These are phyloP conservation scores for Senna tora DNA, from an alignment of 306 rosid species.

Conservation along the genomic window DNA sequence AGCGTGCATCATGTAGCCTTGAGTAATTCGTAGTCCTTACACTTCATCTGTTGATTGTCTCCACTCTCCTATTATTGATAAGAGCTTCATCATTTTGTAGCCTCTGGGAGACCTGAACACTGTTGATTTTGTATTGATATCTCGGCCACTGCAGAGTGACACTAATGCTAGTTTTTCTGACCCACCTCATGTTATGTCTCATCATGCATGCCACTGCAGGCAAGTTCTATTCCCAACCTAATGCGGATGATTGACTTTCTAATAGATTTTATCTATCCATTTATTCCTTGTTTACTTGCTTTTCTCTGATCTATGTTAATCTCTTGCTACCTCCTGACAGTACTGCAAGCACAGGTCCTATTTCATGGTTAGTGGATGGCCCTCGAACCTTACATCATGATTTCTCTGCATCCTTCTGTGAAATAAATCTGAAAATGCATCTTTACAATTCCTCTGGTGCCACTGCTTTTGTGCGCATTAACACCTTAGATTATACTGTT, in stretches of 20 bases:
- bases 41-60: slow-evolving; percentile 14
- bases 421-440: slow-evolving; percentile 74
- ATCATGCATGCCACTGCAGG: slow-evolving; percentile 92
- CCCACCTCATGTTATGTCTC: slow-evolving; percentile 65
- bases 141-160: slow-evolving; percentile 52
- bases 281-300: background rate
- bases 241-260: slow-evolving; percentile 29
- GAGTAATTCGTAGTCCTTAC: slow-evolving; percentile 13
- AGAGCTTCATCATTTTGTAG: slow-evolving; percentile 39
- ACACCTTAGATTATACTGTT: slow-evolving; percentile 53
- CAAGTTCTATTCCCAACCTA: slow-evolving; percentile 42
- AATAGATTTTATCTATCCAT: slow-evolving; percentile 26
- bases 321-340: slow-evolving; percentile 46
- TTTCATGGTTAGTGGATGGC: slow-evolving; percentile 86
- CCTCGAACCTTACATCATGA: slow-evolving; percentile 75
- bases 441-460: slow-evolving; percentile 69
- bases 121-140: slow-evolving; percentile 85
- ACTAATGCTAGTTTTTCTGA: slow-evolving; percentile 49
- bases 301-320: slow-evolving; percentile 14
- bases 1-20: slow-evolving; percentile 19
- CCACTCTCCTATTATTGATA: slow-evolving; percentile 24
- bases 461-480: slow-evolving; percentile 58
- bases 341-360: slow-evolving; percentile 72
- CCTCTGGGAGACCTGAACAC: slow-evolving; percentile 61
- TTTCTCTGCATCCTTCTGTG: slow-evolving; percentile 72